Evolutionary conservation across 345 rosid species (phyloP), one percentile per base, ranked within the genome.

Genomic region (Salix purpurea): DNA sequence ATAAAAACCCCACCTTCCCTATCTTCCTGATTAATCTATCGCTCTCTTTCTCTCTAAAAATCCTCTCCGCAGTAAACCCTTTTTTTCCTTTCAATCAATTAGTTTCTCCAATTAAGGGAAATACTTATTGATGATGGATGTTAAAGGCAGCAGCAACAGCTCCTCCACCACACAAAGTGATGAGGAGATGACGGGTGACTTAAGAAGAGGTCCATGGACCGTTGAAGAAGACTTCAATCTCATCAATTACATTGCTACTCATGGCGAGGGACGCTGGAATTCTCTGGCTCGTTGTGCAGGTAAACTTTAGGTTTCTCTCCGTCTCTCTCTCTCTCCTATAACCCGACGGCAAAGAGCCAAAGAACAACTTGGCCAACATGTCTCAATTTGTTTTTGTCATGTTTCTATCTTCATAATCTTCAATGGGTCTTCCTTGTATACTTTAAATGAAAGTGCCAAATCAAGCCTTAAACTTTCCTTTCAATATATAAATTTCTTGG

Each of bases 261-360:
- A 94, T 16, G 97, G 98, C 0, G 97, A 94, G 83, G 95, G 97
- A 65, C 96, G 92, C 69, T 94, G 98, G 98, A 92, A 92, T 77
- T 80, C 86, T 23, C 90, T 90, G 48, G 98, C 98, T 74, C 89
- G 88, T 68, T 83, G 78, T 32, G 87, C 97, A 42, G 97, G 97
- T 91, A 73, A 46, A 30, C 48, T 16, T 28, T 30, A 9, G 26
- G 26, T 21, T n/a, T 13, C 26, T 48, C 4, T 2, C 32, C 67
- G 5, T 42, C 61, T n/a, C 50, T 14, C 4, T 18, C 15, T 32
- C 39, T 15, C 6, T 15, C 24, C 16, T 19, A 70, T 16, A 48
- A 19, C 34, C 26, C 34, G 18, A 54, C 24, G 58, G 76, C 72
- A 65, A 71, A 71, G 50, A 72, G 78, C 78, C 81, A 70, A 74